Percentiles rank a stretch among this genome's conserved stretches.
These are phyloP conservation scores for Canariomyces notabilis DNA, from an alignment of 2,329 filamentous ascomycete genomes.

Conservation along the genomic window DNA sequence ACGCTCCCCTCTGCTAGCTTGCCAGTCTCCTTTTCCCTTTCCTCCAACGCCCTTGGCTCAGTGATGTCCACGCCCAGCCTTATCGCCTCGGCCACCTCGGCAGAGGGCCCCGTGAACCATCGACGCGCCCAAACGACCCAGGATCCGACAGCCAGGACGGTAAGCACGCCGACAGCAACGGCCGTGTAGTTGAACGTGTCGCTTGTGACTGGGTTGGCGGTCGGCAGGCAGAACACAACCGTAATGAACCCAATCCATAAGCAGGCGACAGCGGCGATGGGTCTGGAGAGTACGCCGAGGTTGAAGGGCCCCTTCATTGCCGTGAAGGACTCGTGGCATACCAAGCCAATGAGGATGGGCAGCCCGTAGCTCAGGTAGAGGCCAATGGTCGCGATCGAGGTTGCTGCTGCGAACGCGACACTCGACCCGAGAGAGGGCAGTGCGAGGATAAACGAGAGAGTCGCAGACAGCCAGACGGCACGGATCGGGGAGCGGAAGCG, in stretches of 20 bases:
- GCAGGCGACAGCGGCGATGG: constrained; percentile 43
- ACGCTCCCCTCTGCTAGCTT: no score
- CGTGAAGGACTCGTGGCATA: constrained; percentile 46
- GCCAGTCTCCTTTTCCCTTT: constrained; percentile 1
- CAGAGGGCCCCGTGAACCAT: constrained; percentile 54
- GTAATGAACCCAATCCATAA: constrained; percentile 52
- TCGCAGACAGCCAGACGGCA: constrained; percentile 52
- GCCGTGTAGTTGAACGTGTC: constrained; percentile 56
- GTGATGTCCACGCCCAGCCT: constrained; percentile 42
- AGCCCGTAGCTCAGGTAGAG: constrained; percentile 55
- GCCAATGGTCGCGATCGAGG: constrained; percentile 54
- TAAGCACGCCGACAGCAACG: constrained; percentile 54
- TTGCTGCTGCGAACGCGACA: constrained; percentile 54
- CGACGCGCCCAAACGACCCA: constrained; percentile 50
- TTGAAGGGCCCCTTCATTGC: constrained; percentile 52
- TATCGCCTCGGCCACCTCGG: constrained; percentile 47
- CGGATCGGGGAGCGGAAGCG: constrained; percentile 46
- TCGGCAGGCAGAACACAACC: constrained; percentile 53
- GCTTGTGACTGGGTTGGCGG: constrained; percentile 49
- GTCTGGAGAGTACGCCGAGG: constrained; percentile 40
- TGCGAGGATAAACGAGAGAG: constrained; percentile 49
- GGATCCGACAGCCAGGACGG: constrained; percentile 39
- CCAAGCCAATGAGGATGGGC: constrained; percentile 49
- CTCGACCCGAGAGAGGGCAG: constrained; percentile 50
- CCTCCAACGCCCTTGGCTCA: constrained; percentile 41